Percentiles rank a stretch among this genome's conserved stretches.
These are phyloP conservation scores for Pyrenochaeta sp. DNA, from an alignment of 2,329 filamentous ascomycete genomes.

Conservation along the genomic window DNA sequence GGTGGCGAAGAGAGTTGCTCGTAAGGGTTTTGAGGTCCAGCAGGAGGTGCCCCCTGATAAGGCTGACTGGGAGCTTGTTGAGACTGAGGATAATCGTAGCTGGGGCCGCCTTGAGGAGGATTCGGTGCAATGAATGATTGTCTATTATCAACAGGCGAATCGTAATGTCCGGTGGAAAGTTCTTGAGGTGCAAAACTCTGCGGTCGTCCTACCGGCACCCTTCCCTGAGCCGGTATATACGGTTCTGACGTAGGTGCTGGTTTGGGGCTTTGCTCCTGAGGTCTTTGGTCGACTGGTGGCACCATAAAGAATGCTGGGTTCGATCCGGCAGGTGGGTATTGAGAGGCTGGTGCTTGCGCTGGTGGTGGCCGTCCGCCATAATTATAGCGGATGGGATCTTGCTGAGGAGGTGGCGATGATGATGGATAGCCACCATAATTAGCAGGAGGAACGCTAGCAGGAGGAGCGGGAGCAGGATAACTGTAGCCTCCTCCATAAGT, in stretches of 20 bases:
- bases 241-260: constrained; percentile 42
- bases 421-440: constrained; percentile 44
- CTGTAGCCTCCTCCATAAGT: constrained; percentile 68
- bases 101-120: constrained; percentile 32
- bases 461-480: constrained; percentile 38
- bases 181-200: constrained; percentile 55
- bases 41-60: constrained; percentile 27
- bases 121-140: constrained; percentile 46
- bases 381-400: constrained; percentile 37
- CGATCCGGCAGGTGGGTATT: constrained; percentile 48
- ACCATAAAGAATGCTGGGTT: constrained; percentile 51
- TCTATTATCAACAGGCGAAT: constrained; percentile 56
- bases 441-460: constrained; percentile 36
- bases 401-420: constrained; percentile 41
- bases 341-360: constrained; percentile 42
- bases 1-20: constrained; percentile 38
- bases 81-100: constrained; percentile 35
- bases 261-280: constrained; percentile 42
- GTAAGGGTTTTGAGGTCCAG: constrained; percentile 32
- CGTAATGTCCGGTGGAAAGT: constrained; percentile 55
- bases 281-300: constrained; percentile 38
- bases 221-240: constrained; percentile 49
- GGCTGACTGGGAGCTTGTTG: constrained; percentile 32
- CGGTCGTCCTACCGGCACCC: constrained; percentile 41
- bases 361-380: constrained; percentile 42